A percentile compares a stretch with the other conserved stretches of the same genome.
These are phyloP conservation scores for Globisporangium recalcitrans DNA, from an alignment of 352 stramenopile genomes.

Conservation along the genomic window DNA sequence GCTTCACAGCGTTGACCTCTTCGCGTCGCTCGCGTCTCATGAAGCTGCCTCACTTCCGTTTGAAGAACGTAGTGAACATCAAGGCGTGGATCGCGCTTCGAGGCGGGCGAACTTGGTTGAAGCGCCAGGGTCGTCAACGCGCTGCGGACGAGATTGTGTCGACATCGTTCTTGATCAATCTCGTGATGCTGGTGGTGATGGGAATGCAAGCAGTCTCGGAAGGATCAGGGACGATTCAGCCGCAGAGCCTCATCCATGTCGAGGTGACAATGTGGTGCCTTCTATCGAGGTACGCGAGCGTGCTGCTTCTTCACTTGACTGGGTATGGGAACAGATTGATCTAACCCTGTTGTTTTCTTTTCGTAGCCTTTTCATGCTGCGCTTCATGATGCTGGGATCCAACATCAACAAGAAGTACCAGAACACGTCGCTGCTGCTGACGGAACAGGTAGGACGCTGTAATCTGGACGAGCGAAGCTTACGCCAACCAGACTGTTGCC, in stretches of 20 bases:
- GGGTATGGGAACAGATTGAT: neutral
- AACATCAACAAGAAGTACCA: constrained; percentile 91
- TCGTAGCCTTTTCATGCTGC: constrained; percentile 82
- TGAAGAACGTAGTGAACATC: constrained; percentile 91
- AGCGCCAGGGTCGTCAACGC: constrained; percentile 79
- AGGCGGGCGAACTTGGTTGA: constrained; percentile 83
- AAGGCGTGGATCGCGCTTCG: constrained; percentile 88
- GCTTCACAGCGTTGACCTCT: constrained; percentile 85
- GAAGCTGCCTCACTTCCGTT: constrained; percentile 83
- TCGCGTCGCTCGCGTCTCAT: constrained; percentile 74
- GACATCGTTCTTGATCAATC: constrained; percentile 83
- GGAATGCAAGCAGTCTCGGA: constrained; percentile 79
- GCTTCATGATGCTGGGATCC: constrained; percentile 89
- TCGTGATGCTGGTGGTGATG: constrained; percentile 82
- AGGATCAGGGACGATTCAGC: constrained; percentile 33
- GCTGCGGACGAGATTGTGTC: constrained; percentile 87
- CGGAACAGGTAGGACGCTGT: constrained; percentile 64
- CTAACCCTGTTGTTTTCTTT: constrained; percentile 9
- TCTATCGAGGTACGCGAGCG: constrained; percentile 51
- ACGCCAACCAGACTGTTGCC: neutral
- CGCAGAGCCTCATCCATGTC: constrained; percentile 70
- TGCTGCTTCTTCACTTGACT: constrained; percentile 6
- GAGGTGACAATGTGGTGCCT: constrained; percentile 87
- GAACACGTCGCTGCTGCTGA: constrained; percentile 88
- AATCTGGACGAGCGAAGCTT: constrained; percentile 1